Evolutionary conservation across 805 yeast species (phyloP).

Genomic region (Saccharomycopsis sp.): DNA sequence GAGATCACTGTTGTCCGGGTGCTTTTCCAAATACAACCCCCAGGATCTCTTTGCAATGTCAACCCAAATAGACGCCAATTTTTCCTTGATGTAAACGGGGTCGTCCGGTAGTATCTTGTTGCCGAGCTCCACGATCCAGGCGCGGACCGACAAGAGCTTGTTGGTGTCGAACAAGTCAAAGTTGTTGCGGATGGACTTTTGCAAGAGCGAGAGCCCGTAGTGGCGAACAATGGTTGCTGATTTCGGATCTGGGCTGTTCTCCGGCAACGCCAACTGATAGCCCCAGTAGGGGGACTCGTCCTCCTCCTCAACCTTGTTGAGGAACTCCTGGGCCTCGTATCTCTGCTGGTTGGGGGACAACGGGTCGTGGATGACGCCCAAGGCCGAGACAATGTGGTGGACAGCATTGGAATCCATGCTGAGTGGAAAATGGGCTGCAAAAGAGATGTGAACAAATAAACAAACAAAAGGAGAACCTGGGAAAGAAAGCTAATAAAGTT

Average conservation of each 20-base stretch:
- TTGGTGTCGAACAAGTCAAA: constrained; percentile 48
- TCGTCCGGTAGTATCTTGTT: constrained; percentile 50
- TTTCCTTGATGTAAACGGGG: constrained; percentile 86
- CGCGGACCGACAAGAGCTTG: constrained; percentile 59
- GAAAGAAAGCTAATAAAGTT: too few species aligned
- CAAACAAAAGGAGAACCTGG: too few species aligned
- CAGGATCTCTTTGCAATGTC: constrained; percentile 82
- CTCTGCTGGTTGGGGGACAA: constrained; percentile 50
- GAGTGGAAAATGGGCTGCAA: too few species aligned
- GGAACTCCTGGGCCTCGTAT: constrained; percentile 49
- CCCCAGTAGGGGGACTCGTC: constrained; percentile 92
- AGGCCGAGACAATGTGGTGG: constrained; percentile 66
- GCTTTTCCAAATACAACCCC: constrained; percentile 57
- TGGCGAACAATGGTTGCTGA: constrained; percentile 68
- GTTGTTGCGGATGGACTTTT: constrained; percentile 53
- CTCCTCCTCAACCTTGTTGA: constrained; percentile 66
- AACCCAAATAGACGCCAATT: constrained; percentile 85
- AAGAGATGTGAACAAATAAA: too few species aligned
- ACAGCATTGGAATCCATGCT: constrained; percentile 60
- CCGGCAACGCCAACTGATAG: constrained; percentile 55
- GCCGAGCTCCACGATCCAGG: constrained; percentile 79
- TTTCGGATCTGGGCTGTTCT: constrained; percentile 31
- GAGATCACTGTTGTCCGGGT: constrained; percentile 3
- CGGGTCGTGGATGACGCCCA: constrained; percentile 65
- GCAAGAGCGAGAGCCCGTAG: constrained; percentile 76